phyloP scores from a whole-genome alignment of 2,329 filamentous ascomycete genomes.

The Annulohypoxylon truncatum region DNA sequence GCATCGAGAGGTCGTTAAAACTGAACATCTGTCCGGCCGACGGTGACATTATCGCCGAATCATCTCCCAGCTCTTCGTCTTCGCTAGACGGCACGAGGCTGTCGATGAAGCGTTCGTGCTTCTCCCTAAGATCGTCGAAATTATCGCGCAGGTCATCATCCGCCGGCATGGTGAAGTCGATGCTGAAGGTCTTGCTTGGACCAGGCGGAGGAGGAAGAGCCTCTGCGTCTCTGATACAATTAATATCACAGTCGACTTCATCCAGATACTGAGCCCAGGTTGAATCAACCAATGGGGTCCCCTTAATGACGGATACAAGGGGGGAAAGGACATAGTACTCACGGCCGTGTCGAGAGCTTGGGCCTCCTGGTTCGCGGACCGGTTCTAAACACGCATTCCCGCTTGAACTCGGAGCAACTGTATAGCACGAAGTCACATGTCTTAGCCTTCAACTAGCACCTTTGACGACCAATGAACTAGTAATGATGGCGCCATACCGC shows the following conservation, averaged over 20 bases:
- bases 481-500: constrained; percentile 54
- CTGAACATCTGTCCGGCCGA: constrained; percentile 35
- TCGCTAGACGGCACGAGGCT: constrained; percentile 51
- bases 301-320: neutral
- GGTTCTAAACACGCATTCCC: constrained; percentile 64
- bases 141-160: constrained; percentile 53
- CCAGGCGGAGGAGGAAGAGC: constrained; percentile 52
- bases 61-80: constrained; percentile 42
- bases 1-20: constrained; percentile 47
- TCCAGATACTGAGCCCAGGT: neutral
- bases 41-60: constrained; percentile 17
- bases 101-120: constrained; percentile 58
- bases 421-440: constrained; percentile 10
- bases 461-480: neutral
- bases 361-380: constrained; percentile 62
- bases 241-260: constrained; percentile 18
- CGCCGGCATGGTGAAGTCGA: constrained; percentile 62
- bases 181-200: constrained; percentile 63
- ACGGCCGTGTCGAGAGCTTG: constrained; percentile 56
- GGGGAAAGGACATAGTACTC: constrained; percentile 40
- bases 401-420: constrained; percentile 64
- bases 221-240: constrained; percentile 36
- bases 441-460: neutral
- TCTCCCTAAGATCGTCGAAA: constrained; percentile 57
- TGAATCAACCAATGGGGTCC: neutral